Evolutionary conservation across 176 grass and related monocot genomes (phyloP).

Genomic region (Otatea glauca): DNA sequence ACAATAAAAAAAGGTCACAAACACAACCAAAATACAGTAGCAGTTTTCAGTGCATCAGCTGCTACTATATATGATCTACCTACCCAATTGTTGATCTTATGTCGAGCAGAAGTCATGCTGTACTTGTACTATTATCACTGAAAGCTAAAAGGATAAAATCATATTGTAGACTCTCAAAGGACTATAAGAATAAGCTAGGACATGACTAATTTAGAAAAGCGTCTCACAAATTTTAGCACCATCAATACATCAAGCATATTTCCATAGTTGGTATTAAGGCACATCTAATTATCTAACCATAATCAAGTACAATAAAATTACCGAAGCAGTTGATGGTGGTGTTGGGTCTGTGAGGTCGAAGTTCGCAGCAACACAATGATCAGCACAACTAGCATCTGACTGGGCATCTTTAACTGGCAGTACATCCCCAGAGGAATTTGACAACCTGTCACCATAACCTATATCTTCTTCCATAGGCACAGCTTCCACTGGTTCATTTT

Average conservation of each 20-base stretch:
- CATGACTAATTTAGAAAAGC: slow-evolving; percentile 21
- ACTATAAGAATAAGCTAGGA: slow-evolving; percentile 2
- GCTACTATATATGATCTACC: neutral
- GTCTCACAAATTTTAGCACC: slow-evolving; percentile 28
- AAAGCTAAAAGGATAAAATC: neutral
- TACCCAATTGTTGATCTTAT: slow-evolving; percentile 7
- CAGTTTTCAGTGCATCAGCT: neutral
- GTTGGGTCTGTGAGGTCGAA: slow-evolving; percentile 40
- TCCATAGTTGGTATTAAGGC: slow-evolving; percentile 33
- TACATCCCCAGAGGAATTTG: slow-evolving; percentile 36
- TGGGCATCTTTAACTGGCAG: slow-evolving; percentile 57
- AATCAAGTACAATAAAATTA: slow-evolving; percentile 45
- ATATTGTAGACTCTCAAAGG: neutral
- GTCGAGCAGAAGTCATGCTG: slow-evolving; percentile 1
- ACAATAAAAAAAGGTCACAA: neutral
- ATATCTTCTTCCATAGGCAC: slow-evolving; percentile 45
- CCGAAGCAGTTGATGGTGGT: slow-evolving; percentile 53
- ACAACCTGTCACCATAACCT: slow-evolving; percentile 43
- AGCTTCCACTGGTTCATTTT: slow-evolving; percentile 39
- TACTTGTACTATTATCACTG: slow-evolving; percentile 10
- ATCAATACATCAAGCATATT: slow-evolving; percentile 19
- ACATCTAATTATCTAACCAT: slow-evolving; percentile 31
- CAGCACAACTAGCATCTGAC: slow-evolving; percentile 53
- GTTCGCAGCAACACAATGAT: slow-evolving; percentile 36
- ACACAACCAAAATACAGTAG: neutral